These are phyloP conservation scores for Canavalia ensiformis DNA, from an alignment of 306 rosid species.

Conservation along the genomic window DNA sequence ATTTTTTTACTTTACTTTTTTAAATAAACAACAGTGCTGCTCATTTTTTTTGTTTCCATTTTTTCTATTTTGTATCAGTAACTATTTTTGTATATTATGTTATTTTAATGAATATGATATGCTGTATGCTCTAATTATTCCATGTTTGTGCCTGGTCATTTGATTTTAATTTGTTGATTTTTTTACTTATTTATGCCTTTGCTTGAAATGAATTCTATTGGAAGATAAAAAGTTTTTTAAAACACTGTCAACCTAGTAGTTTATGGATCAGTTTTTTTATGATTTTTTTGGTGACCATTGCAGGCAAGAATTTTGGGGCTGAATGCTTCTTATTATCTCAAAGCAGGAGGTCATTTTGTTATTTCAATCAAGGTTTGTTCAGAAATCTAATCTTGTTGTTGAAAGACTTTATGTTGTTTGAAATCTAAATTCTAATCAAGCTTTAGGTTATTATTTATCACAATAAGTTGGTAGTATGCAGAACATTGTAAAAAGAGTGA, in stretches of 20 bases:
- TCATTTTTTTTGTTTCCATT: background rate
- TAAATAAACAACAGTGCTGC: too few species aligned
- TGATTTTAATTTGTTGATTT: background rate
- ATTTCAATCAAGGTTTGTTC: slow-evolving; percentile 89
- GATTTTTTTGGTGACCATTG: slow-evolving; percentile 12
- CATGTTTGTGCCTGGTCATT: background rate
- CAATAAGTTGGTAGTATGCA: background rate
- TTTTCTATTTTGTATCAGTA: background rate
- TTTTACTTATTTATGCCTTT: background rate
- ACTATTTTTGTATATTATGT: background rate
- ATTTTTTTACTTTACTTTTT: background rate
- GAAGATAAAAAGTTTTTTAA: background rate
- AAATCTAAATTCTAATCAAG: too few species aligned
- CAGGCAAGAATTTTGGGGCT: slow-evolving; percentile 97
- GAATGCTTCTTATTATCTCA: slow-evolving; percentile 90
- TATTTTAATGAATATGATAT: background rate
- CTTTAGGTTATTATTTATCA: background rate
- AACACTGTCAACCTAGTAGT: background rate
- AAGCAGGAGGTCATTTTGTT: slow-evolving; percentile 90
- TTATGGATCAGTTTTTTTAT: background rate
- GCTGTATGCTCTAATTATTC: background rate
- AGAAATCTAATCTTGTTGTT: background rate
- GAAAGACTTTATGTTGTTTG: background rate
- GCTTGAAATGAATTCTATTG: background rate
- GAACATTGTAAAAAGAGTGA: background rate